Evolutionary conservation across 106 monocot species (phyloP).

Genomic region (Dendrobium huoshanense): DNA sequence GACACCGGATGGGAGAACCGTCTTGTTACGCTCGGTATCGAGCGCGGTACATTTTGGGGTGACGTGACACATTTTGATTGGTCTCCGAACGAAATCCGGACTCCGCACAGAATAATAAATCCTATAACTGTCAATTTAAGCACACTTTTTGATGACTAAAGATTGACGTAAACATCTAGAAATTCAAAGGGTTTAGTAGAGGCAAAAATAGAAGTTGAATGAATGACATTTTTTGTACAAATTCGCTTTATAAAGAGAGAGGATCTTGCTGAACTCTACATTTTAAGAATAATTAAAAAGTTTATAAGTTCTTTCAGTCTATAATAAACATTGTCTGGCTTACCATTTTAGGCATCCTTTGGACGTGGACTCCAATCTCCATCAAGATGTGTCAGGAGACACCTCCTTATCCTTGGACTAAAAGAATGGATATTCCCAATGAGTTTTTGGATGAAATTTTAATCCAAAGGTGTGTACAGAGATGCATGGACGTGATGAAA

Average conservation of each 20-base stretch:
- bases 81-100: no score
- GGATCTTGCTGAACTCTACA: not conserved
- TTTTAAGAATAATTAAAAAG: not conserved
- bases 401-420: slow-evolving; percentile 7
- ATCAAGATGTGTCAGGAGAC: not conserved
- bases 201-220: no score
- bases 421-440: not conserved
- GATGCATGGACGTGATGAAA: not conserved
- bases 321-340: not conserved
- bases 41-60: no score
- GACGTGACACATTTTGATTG: no score
- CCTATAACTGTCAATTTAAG: not conserved
- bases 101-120: no score
- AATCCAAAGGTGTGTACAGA: not conserved
- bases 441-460: not conserved
- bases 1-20: no score
- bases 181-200: no score
- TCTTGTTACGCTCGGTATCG: no score
- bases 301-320: not conserved
- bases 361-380: slow-evolving; percentile 3
- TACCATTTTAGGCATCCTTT: not conserved
- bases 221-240: no score
- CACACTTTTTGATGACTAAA: not conserved
- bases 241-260: not conserved
- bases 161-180: no score